These are phyloP conservation scores for Lagenidium giganteum DNA, from an alignment of 352 stramenopile genomes.

Conservation along the genomic window DNA sequence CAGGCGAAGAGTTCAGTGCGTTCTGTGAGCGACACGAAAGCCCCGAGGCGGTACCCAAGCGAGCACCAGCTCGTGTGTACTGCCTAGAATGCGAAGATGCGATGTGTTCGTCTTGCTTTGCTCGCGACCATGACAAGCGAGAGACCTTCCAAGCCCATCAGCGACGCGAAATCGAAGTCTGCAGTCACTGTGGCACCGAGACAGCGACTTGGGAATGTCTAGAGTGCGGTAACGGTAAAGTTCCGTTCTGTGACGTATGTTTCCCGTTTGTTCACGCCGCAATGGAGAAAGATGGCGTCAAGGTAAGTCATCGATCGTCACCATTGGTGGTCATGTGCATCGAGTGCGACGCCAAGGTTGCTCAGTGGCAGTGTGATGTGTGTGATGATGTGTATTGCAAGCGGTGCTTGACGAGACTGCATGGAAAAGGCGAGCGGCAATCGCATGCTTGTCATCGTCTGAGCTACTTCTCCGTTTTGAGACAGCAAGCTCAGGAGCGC, in stretches of 20 bases:
- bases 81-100: conserved; percentile 67
- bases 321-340: conserved; percentile 59
- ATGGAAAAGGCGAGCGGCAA: conserved; percentile 55
- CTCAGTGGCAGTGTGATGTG: conserved; percentile 60
- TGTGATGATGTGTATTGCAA: conserved; percentile 71
- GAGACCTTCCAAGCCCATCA: conserved; percentile 39
- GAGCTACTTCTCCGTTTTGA: conserved; percentile 65
- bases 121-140: conserved; percentile 49
- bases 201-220: conserved; percentile 64
- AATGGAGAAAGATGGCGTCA: background rate
- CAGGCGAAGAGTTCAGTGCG: conserved; percentile 59
- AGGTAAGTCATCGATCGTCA: conserved; percentile 28
- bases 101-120: conserved; percentile 61
- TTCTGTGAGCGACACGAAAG: conserved; percentile 69
- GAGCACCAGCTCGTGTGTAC: conserved; percentile 41
- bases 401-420: conserved; percentile 43
- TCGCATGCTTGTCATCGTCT: conserved; percentile 46
- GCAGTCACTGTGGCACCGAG: conserved; percentile 41
- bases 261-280: conserved; percentile 45
- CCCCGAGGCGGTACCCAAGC: conserved; percentile 7
- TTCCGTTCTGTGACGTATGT: conserved; percentile 64
- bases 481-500: conserved; percentile 37
- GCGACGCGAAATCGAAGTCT: conserved; percentile 28
- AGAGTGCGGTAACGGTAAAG: conserved; percentile 54
- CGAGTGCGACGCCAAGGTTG: conserved; percentile 46